Evolutionary conservation across 345 rosid species (phyloP), one percentile per base, ranked within the genome.

Genomic region (Citrus sp.): DNA sequence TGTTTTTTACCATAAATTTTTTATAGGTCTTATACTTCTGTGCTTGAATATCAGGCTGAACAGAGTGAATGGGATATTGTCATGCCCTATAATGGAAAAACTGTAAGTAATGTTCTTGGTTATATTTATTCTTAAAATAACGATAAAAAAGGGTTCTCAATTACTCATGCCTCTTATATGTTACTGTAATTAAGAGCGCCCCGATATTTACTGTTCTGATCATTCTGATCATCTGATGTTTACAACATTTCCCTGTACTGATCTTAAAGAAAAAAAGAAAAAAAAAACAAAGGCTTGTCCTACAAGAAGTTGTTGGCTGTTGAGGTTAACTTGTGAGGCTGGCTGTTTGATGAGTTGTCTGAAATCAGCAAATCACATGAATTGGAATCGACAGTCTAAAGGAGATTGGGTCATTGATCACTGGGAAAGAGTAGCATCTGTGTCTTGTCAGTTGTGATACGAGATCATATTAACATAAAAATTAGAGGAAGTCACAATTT

Each of bases 41-140:
- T 75, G 40, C 59, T 67, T 67, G 16, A 30, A 78, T 82, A 28
- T 40, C 90, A 94, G 97, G 85, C 81, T 55, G 76, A 85, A 32
- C 87, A 79, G 65, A 59, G 80, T 19, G 87, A 79, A 55, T 90
- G 94, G 95, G 94, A 91, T 70, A 70, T 62, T 60, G 21, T 81
- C 58, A 49, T n/a, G 71, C 85, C 87, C 35, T 88, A 87, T 80
- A 78, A 89, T 77, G 98, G 97, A 56, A 92, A 84, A 92, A 85
- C 90, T 72, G 97, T 94, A 82, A 85, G 93, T 80, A 35, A 28
- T 59, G 58, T 0, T 73, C 64, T 66, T 32, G 18, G 5, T 49
- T 51, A n/a, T 9, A 61, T 64, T 2, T 72, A 34, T 67, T 14
- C 66, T 79, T 28, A 21, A 30, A 30, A 63, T 14, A 63, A 63